Base-by-base conservation (phyloP, 1,284 basidiomycete genomes). In the Ganoderma meredithae region DNA sequence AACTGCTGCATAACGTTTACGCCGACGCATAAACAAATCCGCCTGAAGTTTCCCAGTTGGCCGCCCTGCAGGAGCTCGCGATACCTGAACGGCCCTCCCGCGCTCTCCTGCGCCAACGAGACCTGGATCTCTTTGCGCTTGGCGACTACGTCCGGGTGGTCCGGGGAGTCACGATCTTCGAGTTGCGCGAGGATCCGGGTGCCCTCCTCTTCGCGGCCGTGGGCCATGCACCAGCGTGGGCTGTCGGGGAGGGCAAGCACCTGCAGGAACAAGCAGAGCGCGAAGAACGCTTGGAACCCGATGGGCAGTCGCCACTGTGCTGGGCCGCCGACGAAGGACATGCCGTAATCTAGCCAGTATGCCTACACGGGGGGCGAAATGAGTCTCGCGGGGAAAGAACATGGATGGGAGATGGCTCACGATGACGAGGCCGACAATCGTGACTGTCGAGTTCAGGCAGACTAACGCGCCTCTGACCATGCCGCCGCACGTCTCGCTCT, bases 321-420 rank as follows among this genome's bases (percentile, higher is more conserved):
- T 0, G 81, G 79, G 8, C 80, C 80, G 41, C 73, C 64, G 27
- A 82, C 79, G 64, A 80, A 83, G 39, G 79, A 82, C 73, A 83
- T 77, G 13, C 82, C 83, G 60, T 83, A 84, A 71, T 83, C 82
- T 13, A 83, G 76, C 86, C 85, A 87, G 70, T 84, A 84, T 0
- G 82, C 81, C 71, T 72, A 7, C 36, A 3, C 12, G 15, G 31
- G n/a, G n/a, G n/a, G n/a, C n/a, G 15, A 76, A 78, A 52, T 39
- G 43, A 15, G 7, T 27, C 22, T 9, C 58, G 40, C 7, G 43
- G 6, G 3, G 8, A 39, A 58, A 19, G 33, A 15, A 19, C 0
- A 1, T 2, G 8, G 31, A 9, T 10, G 17, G 31, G 40, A 1
- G 17, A 25, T 3, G 1, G 60, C 70, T 62, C 31, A 72, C 71